Base-by-base conservation (phyloP, 148 eudicot genomes). In the Arbutus unedo region DNA sequence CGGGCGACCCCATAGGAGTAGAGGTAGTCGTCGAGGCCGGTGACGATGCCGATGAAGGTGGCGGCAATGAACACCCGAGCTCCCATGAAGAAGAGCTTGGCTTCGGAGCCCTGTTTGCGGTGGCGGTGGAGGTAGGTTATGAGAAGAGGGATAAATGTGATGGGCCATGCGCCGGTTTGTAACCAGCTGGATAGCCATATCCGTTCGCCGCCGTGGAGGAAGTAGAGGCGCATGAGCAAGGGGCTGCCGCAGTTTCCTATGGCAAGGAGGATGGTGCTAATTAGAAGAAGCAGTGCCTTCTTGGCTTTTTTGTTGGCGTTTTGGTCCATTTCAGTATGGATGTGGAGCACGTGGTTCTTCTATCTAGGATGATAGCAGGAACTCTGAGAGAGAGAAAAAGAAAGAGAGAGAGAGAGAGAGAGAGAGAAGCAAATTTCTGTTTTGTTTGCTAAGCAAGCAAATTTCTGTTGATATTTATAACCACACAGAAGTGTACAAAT, bases 141-240 rank as follows among this genome's bases (percentile, higher is more conserved):
- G 18, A 84, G 6, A 14, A 92, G 81, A 47, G 89, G 91, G 8
- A 92, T 6, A 44, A 93, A 72, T 68, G 82, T 87, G 18, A 92
- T 6, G 6, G 97, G 97, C 88, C 91, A 93, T 0, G 90, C 97
- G 11, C 83, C 93, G 44, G 93, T 92, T 79, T 89, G 84, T 2
- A 93, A 86, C 81, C 84, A 86, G 47, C 89, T 62, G 0, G 91
- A 87, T 23, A 93, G 86, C 97, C 97, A 93, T 9, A 89, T 64
- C 6, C 93, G 89, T 23, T 89, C 79, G n/a, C 97, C 97, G n/a
- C 95, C 97, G 73, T 91, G 91, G 80, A 91, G 51, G 81, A 87
- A 92, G 82, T 93, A 93, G 73, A 93, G 89, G 60, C 97, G 89
- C 91, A 88, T 91, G 15, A 93, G 72, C 13, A 93, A 74, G 1